These are phyloP conservation scores for Paraglomus occultum DNA, from an alignment of 192 early-diverging fungal genomes.

Conservation along the genomic window DNA sequence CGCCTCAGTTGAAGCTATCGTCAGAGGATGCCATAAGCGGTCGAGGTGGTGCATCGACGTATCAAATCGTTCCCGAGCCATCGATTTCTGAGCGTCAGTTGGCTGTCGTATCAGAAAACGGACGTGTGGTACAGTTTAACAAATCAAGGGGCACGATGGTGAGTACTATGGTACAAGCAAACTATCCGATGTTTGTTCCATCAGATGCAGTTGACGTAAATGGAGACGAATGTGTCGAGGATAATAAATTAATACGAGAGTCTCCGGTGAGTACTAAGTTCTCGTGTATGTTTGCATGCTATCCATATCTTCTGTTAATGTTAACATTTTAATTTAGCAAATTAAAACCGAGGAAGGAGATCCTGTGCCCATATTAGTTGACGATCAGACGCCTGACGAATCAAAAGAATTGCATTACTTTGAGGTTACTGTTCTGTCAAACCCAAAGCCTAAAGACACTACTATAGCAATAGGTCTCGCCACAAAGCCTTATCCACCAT, in stretches of 20 bases:
- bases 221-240: no score
- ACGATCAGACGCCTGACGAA: neutral
- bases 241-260: no score
- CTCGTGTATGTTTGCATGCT: no score
- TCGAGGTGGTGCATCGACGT: constrained; percentile 11
- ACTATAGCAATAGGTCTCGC: constrained; percentile 39
- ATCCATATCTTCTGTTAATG: no score
- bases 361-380: neutral
- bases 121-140: neutral
- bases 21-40: neutral
- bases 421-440: constrained; percentile 35
- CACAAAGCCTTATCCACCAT: constrained; percentile 44
- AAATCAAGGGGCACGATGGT: neutral
- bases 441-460: neutral
- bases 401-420: constrained; percentile 39
- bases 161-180: constrained; percentile 14
- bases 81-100: neutral
- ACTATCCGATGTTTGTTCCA: constrained; percentile 21
- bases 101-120: neutral
- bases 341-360: neutral
- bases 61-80: neutral
- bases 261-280: no score
- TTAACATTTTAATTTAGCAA: no score
- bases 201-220: no score
- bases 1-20: neutral